Percentiles rank a stretch among this genome's conserved stretches.
Conservation (phyloP, 768 basidiomycete genomes). For the Phaffia australis region DNA sequence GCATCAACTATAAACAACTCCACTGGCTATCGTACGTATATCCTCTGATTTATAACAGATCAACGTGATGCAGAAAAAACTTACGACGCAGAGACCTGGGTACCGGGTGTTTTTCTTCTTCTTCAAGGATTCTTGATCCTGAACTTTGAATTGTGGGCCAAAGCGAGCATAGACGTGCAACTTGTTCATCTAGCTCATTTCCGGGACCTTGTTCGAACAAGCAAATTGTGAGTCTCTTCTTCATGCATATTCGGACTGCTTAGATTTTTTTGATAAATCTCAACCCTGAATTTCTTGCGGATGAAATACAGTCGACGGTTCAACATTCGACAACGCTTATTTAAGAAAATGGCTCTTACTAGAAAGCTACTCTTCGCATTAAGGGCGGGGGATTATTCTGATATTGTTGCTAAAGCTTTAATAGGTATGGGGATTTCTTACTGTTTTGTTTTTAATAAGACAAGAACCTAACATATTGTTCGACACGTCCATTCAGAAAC, state of each 20-base stretch:
- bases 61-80: too few species aligned
- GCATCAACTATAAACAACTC: slow-evolving; percentile 72
- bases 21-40: slow-evolving; percentile 52
- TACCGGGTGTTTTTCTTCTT: too few species aligned
- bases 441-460: background rate
- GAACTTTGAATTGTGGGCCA: slow-evolving; percentile 83
- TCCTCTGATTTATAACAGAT: too few species aligned
- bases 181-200: slow-evolving; percentile 72
- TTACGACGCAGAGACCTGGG: too few species aligned
- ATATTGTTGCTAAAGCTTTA: slow-evolving; percentile 46
- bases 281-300: background rate
- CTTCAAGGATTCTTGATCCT: slow-evolving; percentile 52
- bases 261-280: background rate
- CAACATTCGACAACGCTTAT: slow-evolving; percentile 56
- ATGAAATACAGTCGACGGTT: slow-evolving; percentile 47
- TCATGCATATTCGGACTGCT: background rate
- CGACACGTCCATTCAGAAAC: slow-evolving; percentile 2
- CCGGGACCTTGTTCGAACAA: slow-evolving; percentile 56
- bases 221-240: slow-evolving; percentile 45
- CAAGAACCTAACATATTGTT: background rate
- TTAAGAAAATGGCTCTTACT: slow-evolving; percentile 60
- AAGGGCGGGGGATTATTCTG: slow-evolving; percentile 64
- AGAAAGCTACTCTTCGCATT: slow-evolving; percentile 69
- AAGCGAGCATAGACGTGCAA: slow-evolving; percentile 60
- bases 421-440: slow-evolving; percentile 37